phyloP scores from a whole-genome alignment of 176 grass and related monocot genomes.

The Typha latifolia region DNA sequence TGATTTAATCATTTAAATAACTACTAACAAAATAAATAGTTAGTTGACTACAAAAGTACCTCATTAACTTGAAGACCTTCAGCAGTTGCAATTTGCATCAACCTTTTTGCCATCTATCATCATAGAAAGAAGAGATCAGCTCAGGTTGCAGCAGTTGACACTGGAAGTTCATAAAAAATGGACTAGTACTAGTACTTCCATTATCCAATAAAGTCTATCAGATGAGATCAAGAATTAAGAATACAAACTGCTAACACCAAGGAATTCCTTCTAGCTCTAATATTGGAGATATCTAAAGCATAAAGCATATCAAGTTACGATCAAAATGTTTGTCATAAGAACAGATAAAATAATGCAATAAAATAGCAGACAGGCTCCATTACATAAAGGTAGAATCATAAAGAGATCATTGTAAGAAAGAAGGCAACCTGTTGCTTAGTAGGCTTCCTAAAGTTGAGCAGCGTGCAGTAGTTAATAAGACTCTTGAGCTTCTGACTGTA shows the following conservation, averaged over 20 bases:
- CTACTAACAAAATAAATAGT: neutral
- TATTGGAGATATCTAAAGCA: no score
- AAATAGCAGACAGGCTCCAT: neutral
- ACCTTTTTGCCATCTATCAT: slow-evolving; percentile 87
- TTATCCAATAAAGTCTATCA: no score
- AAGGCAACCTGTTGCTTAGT: slow-evolving; percentile 93
- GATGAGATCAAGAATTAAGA: no score
- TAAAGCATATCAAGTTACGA: no score
- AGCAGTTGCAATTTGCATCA: slow-evolving; percentile 88
- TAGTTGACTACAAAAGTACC: slow-evolving; percentile 31
- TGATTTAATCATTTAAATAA: slow-evolving; percentile 4
- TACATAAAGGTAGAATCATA: neutral
- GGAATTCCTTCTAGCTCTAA: no score
- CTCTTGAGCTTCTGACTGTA: slow-evolving; percentile 98
- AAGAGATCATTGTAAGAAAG: neutral
- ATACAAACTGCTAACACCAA: no score
- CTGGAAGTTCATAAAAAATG: neutral
- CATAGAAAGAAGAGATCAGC: neutral
- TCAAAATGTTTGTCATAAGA: no score
- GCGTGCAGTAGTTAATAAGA: slow-evolving; percentile 84
- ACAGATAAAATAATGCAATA: neutral
- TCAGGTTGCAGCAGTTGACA: neutral
- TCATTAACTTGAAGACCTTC: slow-evolving; percentile 95
- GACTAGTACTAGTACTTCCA: no score
- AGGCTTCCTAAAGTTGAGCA: slow-evolving; percentile 93